Base-by-base conservation (phyloP, 768 basidiomycete species). In the Xerocomus brunneocitrinus region DNA sequence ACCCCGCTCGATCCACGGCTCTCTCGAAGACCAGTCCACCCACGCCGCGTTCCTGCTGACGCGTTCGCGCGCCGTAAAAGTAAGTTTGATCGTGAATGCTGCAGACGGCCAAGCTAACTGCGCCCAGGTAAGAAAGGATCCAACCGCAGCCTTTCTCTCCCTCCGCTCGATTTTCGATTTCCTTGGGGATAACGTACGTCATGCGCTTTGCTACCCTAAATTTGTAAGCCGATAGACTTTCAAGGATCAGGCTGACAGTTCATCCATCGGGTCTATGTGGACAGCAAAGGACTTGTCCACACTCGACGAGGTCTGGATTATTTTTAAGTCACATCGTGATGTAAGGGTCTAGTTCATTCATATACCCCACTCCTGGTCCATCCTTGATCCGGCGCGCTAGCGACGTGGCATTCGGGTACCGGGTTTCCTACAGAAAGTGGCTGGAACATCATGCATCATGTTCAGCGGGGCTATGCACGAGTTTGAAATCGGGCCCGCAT, bases 301-400 rank as follows among this genome's bases (percentile, higher is more conserved):
- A 4, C 59, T 58, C 46, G 71, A 76, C 44, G 70, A 72, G 13
- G 69, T 80, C 10, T 85, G 80, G 81, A 76, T 78, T 1, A 77
- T 85, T 8, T 84, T 84, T 67, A 67, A 66, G 55, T 76, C 78
- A 0, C 85, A 86, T 57, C 77, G 79, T 62, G 82, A 85, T 73
- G 84, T 85, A 55, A 62, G 83, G 67, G 57, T 57, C 59, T 62
- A 52, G 48, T 53, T 47, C 39, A 40, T 22, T 40, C 10, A 8
- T 10, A 9, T 10, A 39, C n/a, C 19, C 38, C 19, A 19, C 38
- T 22, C 35, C 35, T 5, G 14, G 35, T 16, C 9, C 12, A 36
- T n/a, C 3, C 6, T 36, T 36, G 35, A 36, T 36, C 35, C 35
- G 35, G 13, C 35, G 35, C 16, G 35, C 14, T 35, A 35, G 34